These are phyloP conservation scores for Theileria annulata DNA, from an alignment of 169 alveolate species.

Conservation along the genomic window DNA sequence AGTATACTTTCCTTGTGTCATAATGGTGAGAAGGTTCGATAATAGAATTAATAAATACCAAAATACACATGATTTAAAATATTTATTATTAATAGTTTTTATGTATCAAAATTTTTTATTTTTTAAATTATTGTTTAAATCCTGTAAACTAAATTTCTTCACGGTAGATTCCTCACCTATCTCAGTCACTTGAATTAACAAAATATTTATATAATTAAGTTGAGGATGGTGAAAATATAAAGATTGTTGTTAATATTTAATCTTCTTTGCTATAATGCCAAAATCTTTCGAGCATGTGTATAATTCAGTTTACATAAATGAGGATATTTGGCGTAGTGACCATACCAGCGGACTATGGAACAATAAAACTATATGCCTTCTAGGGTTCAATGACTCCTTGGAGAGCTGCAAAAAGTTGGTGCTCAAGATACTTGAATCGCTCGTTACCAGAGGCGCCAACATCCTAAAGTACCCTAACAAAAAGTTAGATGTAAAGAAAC, in stretches of 20 bases:
- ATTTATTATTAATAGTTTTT: too few species aligned
- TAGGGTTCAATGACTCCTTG: constrained; percentile 56
- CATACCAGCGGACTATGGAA: constrained; percentile 44
- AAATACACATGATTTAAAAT: neutral
- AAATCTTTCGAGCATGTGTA: constrained; percentile 25
- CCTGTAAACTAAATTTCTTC: neutral
- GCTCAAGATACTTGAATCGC: constrained; percentile 25
- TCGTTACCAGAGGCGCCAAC: constrained; percentile 49
- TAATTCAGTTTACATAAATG: constrained; percentile 23
- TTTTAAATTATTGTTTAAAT: too few species aligned
- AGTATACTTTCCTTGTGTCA: neutral
- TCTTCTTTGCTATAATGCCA: constrained; percentile 21
- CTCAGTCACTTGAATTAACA: neutral
- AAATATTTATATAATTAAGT: too few species aligned
- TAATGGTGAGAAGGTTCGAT: neutral
- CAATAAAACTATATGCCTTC: constrained; percentile 39
- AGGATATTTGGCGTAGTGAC: constrained; percentile 34
- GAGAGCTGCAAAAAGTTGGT: constrained; percentile 47
- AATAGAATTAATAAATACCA: too few species aligned
- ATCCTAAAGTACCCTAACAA: constrained; percentile 48
- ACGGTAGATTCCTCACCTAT: neutral
- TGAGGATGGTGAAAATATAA: neutral
- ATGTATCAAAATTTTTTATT: too few species aligned
- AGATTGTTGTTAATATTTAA: neutral
- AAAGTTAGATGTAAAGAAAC: constrained; percentile 23